phyloP scores from a whole-genome alignment of 495 filamentous ascomycete genomes.

The Cercophora samala region DNA sequence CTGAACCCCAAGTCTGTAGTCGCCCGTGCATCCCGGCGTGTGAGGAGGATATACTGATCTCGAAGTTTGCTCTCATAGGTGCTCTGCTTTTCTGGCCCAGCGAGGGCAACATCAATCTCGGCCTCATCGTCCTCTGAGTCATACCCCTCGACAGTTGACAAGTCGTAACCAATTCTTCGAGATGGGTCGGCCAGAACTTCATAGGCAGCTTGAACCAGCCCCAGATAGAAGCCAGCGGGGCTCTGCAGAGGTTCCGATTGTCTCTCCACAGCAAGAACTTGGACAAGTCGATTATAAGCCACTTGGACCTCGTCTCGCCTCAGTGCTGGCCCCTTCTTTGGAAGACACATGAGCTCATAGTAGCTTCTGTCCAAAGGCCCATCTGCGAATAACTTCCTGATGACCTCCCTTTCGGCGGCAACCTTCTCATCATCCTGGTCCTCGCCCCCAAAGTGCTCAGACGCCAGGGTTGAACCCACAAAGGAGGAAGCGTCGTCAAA shows the following conservation, averaged over 20 bases:
- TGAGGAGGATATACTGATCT: conserved; percentile 25
- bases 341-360: conserved; percentile 51
- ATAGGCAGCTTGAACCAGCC: conserved; percentile 50
- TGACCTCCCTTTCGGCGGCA: not conserved
- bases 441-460: conserved; percentile 15
- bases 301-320: conserved; percentile 50
- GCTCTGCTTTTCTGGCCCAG: not conserved
- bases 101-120: not conserved
- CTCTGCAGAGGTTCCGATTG: conserved; percentile 49
- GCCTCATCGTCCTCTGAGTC: not conserved
- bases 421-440: conserved; percentile 19
- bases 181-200: conserved; percentile 55
- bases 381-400: not conserved
- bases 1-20: conserved; percentile 26
- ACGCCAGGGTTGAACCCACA: conserved; percentile 24
- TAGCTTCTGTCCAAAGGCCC: conserved; percentile 38
- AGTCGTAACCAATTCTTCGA: conserved; percentile 55
- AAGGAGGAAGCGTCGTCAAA: conserved; percentile 32
- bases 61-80: conserved; percentile 17
- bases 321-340: conserved; percentile 41
- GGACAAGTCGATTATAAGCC: conserved; percentile 51
- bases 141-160: conserved; percentile 34
- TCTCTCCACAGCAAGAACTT: conserved; percentile 59
- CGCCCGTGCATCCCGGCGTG: conserved; percentile 17
- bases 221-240: conserved; percentile 49